Evolutionary conservation across 2,329 filamentous ascomycete species (phyloP).

Genomic region (Cladosporium sp.): DNA sequence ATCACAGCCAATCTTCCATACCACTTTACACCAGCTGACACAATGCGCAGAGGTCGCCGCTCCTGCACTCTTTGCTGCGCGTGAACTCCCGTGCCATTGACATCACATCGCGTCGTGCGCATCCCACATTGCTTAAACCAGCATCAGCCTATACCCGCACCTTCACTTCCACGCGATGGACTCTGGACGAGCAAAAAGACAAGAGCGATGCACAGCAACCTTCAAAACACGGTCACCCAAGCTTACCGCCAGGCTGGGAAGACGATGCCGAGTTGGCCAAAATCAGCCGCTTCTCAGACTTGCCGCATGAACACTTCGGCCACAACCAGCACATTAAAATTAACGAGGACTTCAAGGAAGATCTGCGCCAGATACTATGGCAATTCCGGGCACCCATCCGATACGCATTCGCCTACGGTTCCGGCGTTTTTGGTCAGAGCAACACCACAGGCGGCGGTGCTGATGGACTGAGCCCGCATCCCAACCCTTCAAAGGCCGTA

Average conservation of each 20-base stretch:
- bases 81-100: constrained; percentile 38
- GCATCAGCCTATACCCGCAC: constrained; percentile 24
- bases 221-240: not conserved
- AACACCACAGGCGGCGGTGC: constrained; percentile 45
- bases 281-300: constrained; percentile 72
- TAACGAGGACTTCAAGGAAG: constrained; percentile 93
- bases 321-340: constrained; percentile 96
- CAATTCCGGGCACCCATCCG: constrained; percentile 90
- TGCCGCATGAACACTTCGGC: constrained; percentile 80
- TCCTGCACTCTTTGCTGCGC: constrained; percentile 37
- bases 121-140: constrained; percentile 31
- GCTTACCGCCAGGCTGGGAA: constrained; percentile 59
- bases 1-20: not conserved
- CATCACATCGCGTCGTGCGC: constrained; percentile 38
- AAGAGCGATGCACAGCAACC: constrained; percentile 6
- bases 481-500: constrained; percentile 78
- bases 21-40: constrained; percentile 4
- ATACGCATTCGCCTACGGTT: constrained; percentile 97
- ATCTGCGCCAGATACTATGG: constrained; percentile 81
- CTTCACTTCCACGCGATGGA: constrained; percentile 26
- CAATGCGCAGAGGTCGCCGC: constrained; percentile 30
- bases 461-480: constrained; percentile 69
- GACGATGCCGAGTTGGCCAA: constrained; percentile 67
- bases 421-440: constrained; percentile 86
- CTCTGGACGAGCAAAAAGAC: constrained; percentile 5